Base-by-base conservation (phyloP, 2,329 filamentous ascomycete genomes). In the Sporothrix globosa region DNA sequence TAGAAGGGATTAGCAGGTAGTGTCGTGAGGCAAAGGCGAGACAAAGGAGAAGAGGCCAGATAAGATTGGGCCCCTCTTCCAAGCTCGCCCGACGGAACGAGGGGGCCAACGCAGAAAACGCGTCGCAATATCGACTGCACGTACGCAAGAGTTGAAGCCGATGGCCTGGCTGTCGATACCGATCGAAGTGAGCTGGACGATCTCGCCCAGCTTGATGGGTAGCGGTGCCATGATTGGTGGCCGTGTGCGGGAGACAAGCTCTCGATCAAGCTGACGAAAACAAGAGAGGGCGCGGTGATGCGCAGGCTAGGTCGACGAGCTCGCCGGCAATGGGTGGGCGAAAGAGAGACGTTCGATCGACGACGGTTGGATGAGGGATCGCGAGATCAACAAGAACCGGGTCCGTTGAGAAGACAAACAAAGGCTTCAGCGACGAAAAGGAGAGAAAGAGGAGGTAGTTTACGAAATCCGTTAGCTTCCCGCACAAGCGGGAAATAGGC, bases 71-170 rank as follows among this genome's bases (percentile, higher is more conserved):
- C n/a, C 21, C 58, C 58, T 21, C 21, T n/a, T 46, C 39, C 21
- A 11, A 63, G 58, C 39, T 46, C 39, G 39, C 39, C 21, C 21
- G 9, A 34, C 34, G 34, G 27, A 9, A 61, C 56, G 39, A 5
- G 2, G n/a, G n/a, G 4, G n/a, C 21, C n/a, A 3, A 70, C 9
- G 48, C 54, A 65, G 72, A 66, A 70, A 70, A 50, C 54, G 53
- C 53, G 54, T 61, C 46, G n/a, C 69, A 71, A 11, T 11, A 50
- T 50, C 70, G 68, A 54, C 73, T 70, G 54, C 21, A 86, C 89
- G 83, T 86, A 94, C 91, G 85, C 91, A 94, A 80, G 91, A 91
- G 82, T 94, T 93, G 85, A 95, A 96, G 78, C 91, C 90, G 86
- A 96, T 94, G 77, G 80, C 81, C 71, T 75, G 75, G 72, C 76